These are phyloP conservation scores for Xylaria telfairii DNA, from an alignment of 495 filamentous ascomycete species.

Conservation along the genomic window DNA sequence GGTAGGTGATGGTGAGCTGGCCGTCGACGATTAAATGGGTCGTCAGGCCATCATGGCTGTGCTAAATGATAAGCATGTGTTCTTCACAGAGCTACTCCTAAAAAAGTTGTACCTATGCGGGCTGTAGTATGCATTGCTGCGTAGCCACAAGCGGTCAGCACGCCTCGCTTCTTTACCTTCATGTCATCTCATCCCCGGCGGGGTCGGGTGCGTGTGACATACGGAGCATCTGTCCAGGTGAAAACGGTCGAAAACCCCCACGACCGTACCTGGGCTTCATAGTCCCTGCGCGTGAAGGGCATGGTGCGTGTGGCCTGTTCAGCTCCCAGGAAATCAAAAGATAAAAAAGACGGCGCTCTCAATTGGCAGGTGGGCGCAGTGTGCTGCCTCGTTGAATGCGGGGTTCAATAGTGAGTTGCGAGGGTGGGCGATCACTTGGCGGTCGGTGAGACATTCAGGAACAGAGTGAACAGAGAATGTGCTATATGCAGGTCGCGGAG, in stretches of 20 bases:
- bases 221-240: conserved; percentile 81
- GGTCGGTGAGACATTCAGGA: conserved; percentile 16
- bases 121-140: conserved; percentile 69
- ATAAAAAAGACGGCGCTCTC: not conserved
- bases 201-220: conserved; percentile 40
- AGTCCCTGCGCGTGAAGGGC: conserved; percentile 28
- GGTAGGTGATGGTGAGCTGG: conserved; percentile 74
- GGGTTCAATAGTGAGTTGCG: conserved; percentile 2
- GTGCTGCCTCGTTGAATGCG: conserved; percentile 3
- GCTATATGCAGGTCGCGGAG: conserved; percentile 4
- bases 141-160: conserved; percentile 24
- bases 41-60: conserved; percentile 71
- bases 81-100: not conserved
- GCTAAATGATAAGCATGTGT: not conserved
- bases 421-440: not conserved
- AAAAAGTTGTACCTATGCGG: conserved; percentile 50
- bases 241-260: conserved; percentile 83
- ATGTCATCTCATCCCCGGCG: conserved; percentile 1
- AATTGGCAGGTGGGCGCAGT: conserved; percentile 15
- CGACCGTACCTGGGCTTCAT: conserved; percentile 68
- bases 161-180: conserved; percentile 20
- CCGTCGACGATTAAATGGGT: conserved; percentile 80
- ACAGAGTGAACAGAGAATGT: conserved; percentile 10
- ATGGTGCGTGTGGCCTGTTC: conserved; percentile 18
- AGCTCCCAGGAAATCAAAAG: not conserved